phyloP scores from a whole-genome alignment of 495 filamentous ascomycete species.

The Tuber aestivum region DNA sequence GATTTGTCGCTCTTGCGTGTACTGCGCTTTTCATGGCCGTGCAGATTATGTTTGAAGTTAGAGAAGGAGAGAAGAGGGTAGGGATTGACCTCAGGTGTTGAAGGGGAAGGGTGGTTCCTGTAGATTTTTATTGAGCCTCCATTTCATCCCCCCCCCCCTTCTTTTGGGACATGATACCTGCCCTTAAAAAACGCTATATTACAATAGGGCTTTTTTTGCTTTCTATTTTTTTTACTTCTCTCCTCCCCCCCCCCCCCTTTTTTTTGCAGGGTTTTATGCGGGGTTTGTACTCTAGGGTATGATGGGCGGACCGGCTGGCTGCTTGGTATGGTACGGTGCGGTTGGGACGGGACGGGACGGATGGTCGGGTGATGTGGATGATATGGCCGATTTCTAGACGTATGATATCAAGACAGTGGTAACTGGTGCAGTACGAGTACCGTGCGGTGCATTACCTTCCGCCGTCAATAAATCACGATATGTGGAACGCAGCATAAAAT shows the following conservation, averaged over 20 bases:
- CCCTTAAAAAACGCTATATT: not conserved
- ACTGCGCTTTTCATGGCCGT: conserved; percentile 71
- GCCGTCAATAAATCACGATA: not conserved
- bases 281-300: not conserved
- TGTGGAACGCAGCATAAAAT: not conserved
- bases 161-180: not conserved
- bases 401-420: not conserved
- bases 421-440: not conserved
- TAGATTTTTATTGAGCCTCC: not conserved
- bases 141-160: not conserved
- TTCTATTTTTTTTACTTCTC: too few relatives aligned
- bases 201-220: not conserved
- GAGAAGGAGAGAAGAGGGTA: conserved; percentile 71
- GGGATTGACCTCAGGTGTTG: conserved; percentile 86
- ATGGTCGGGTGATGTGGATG: not conserved
- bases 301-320: not conserved
- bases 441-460: not conserved
- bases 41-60: conserved; percentile 94
- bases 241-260: too few relatives aligned
- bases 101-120: not conserved
- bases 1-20: conserved; percentile 67
- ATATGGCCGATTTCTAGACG: not conserved
- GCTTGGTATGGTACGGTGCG: not conserved
- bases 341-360: not conserved
- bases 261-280: not conserved